Conservation (phyloP, 495 filamentous ascomycete genomes). For the Aspergillus haitiensis region DNA sequence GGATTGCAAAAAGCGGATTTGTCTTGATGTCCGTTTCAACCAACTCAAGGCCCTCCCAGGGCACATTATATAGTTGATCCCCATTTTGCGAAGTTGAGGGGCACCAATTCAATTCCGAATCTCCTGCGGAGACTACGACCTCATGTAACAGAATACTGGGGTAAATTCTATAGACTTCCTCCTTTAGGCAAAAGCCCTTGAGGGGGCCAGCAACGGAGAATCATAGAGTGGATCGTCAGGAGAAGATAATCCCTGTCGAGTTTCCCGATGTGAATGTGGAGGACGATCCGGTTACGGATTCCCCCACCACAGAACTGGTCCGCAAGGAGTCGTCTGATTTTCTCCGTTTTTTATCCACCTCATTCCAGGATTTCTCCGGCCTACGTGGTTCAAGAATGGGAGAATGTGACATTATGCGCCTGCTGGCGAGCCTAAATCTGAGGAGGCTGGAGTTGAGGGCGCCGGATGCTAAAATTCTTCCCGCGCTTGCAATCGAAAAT, state of each 20-base stretch:
- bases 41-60: not conserved
- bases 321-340: not conserved
- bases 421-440: too few relatives aligned
- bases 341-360: constrained; percentile 3
- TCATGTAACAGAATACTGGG: not conserved
- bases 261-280: not conserved
- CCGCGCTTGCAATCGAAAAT: too few relatives aligned
- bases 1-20: not conserved
- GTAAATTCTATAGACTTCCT: not conserved
- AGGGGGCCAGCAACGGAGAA: constrained; percentile 8
- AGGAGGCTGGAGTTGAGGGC: too few relatives aligned
- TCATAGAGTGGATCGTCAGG: constrained; percentile 3
- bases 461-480: too few relatives aligned
- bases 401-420: too few relatives aligned
- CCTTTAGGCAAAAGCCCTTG: constrained; percentile 19
- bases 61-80: constrained; percentile 2
- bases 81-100: not conserved
- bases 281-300: not conserved
- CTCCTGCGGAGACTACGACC: not conserved
- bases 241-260: constrained; percentile 2
- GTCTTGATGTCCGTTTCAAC: not conserved
- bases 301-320: not conserved
- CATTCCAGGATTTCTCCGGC: not conserved
- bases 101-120: not conserved
- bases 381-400: not conserved